Evolutionary conservation across 169 alveolate species (phyloP).

Genomic region (Cryptosporidium felis): DNA sequence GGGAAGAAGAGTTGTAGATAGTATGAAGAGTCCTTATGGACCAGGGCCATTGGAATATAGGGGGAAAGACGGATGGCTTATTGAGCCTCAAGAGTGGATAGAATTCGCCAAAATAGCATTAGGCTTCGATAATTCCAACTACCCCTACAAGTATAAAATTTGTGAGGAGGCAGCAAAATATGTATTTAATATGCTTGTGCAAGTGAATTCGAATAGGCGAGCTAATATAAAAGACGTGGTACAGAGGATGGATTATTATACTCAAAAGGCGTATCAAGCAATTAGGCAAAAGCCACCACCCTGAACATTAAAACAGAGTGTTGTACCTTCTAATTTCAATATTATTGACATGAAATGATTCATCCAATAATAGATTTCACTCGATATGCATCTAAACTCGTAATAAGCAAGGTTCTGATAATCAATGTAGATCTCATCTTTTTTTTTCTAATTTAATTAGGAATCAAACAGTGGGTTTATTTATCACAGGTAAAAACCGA

Average conservation of each 20-base stretch:
- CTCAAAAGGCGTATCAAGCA: conserved; percentile 66
- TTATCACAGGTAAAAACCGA: no score
- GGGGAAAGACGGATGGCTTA: conserved; percentile 75
- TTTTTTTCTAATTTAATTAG: no score
- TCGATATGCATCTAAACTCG: no score
- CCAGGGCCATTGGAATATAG: conserved; percentile 83
- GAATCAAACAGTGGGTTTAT: no score
- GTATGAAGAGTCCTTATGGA: conserved; percentile 81
- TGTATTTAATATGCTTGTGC: conserved; percentile 62
- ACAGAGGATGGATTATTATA: conserved; percentile 48
- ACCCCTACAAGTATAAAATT: conserved; percentile 48
- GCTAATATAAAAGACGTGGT: conserved; percentile 51
- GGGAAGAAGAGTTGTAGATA: conserved; percentile 84
- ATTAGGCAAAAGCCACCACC: conserved; percentile 35
- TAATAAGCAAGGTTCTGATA: no score
- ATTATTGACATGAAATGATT: no score
- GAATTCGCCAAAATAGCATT: conserved; percentile 69
- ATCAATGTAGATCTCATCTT: no score
- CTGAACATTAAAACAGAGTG: no score
- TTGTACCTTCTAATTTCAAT: no score
- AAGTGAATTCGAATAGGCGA: conserved; percentile 53
- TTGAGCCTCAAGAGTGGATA: conserved; percentile 68
- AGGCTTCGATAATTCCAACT: conserved; percentile 31
- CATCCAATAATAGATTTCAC: no score
- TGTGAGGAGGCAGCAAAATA: conserved; percentile 69